Conservation (phyloP, 768 basidiomycete genomes). For the Leccinum boreale region DNA sequence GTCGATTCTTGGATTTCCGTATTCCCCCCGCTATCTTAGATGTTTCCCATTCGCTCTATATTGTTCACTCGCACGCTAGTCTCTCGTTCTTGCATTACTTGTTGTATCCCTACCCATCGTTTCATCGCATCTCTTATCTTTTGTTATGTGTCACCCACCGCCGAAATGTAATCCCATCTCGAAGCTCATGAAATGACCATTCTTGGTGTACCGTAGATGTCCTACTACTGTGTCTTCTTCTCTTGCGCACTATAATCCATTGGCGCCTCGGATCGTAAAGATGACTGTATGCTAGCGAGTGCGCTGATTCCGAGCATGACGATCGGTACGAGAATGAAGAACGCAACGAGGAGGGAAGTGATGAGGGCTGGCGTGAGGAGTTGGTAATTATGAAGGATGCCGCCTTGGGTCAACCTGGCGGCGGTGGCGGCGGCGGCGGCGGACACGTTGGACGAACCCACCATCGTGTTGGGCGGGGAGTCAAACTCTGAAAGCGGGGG, state of each 20-base stretch:
- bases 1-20: not conserved
- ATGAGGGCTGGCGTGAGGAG: constrained; percentile 76
- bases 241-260: constrained; percentile 67
- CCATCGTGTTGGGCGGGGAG: constrained; percentile 18
- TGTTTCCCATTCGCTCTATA: not conserved
- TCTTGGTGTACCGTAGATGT: constrained; percentile 8
- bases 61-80: constrained; percentile 9
- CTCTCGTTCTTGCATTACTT: constrained; percentile 17
- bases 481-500: constrained; percentile 28
- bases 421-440: constrained; percentile 9
- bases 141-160: constrained; percentile 14
- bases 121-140: constrained; percentile 24
- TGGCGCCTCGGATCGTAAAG: constrained; percentile 57
- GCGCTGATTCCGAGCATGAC: constrained; percentile 62
- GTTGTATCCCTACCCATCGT: constrained; percentile 30
- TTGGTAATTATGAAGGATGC: constrained; percentile 72
- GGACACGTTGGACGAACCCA: constrained; percentile 32
- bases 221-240: constrained; percentile 70
- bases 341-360: constrained; percentile 53
- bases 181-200: constrained; percentile 15
- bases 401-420: constrained; percentile 38
- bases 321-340: constrained; percentile 69
- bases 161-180: constrained; percentile 16
- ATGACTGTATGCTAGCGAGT: constrained; percentile 71
- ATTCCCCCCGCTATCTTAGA: constrained; percentile 13